Base-by-base conservation (phyloP, 2,329 filamentous ascomycete genomes). In the Fusarium tuaranense region DNA sequence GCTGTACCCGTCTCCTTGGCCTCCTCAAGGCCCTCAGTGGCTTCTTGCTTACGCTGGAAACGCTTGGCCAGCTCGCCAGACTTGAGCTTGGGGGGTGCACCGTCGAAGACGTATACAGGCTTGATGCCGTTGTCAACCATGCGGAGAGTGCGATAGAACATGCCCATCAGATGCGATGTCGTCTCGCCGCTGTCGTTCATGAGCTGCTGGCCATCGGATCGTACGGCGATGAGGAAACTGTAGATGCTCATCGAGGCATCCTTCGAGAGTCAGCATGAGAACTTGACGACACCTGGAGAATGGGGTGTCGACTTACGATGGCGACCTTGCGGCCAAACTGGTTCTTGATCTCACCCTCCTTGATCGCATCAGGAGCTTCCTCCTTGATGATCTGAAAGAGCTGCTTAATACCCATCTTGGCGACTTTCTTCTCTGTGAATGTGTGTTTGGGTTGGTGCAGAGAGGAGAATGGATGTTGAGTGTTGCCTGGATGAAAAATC, bases 71-170 rank as follows among this genome's bases (percentile, higher is more conserved):
- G 88, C 86, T 99, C 97, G 73, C 97, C 97, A 0, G 95, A 98
- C 86, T 99, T 99, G 82, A 99, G 92, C 83, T 98, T 98, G 1
- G 97, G 97, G 20, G 97, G 97, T 12, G 95, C 95, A 68, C 97
- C 97, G 79, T 99, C 97, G 82, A 99, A 99, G 68, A 99, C 96
- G 83, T 98, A 99, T 76, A 99, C 90, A 2, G 97, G 97, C 83
- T 99, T 99, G 87, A 99, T 98, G 68, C 97, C 97, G 79, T 98
- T 98, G 85, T 99, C 97, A 80, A 98, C 94, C 86, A 99, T 98
- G 78, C 97, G 95, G 8, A 99, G 89, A 3, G 97, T 99, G 78
- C 97, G 95, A 88, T 99, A 99, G 87, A 99, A 99, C 92, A 99
- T 96, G 81, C 97, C 97, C 95, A 99, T 98, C 18, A 99, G 87